Percentiles rank a stretch among this genome's conserved stretches.
phyloP scores from a whole-genome alignment of 2,329 filamentous ascomycete genomes.

The Calycina herbarum region DNA sequence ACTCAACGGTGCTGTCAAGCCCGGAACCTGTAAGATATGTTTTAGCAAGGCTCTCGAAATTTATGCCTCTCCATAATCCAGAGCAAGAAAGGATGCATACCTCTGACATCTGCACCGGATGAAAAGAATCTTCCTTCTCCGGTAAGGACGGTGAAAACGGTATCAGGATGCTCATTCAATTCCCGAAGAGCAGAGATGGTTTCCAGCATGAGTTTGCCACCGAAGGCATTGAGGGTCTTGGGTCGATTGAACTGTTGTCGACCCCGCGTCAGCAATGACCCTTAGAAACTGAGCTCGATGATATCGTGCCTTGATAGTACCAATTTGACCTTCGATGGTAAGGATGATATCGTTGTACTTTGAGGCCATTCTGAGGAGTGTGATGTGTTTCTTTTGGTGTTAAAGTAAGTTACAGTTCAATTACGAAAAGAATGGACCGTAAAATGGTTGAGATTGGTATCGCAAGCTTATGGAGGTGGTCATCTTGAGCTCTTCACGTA shows the following conservation, averaged over 20 bases:
- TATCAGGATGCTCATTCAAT: slow-evolving; percentile 48
- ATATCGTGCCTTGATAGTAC: slow-evolving; percentile 43
- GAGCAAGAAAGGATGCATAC: slow-evolving; percentile 24
- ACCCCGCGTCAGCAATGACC: background rate
- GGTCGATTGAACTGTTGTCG: slow-evolving; percentile 47
- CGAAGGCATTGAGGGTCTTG: slow-evolving; percentile 49
- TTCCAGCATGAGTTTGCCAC: slow-evolving; percentile 46
- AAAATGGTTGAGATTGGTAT: background rate
- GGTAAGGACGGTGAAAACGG: slow-evolving; percentile 51
- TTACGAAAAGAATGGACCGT: too few relatives aligned
- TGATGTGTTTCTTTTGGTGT: too few relatives aligned
- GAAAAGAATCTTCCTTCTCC: slow-evolving; percentile 52
- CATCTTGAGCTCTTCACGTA: background rate
- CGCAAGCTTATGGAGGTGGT: background rate
- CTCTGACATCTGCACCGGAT: slow-evolving; percentile 49
- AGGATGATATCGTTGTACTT: slow-evolving; percentile 44
- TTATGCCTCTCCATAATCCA: background rate
- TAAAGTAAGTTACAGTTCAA: too few relatives aligned
- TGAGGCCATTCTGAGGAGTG: background rate
- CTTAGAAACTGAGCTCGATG: too few relatives aligned
- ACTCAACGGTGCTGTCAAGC: slow-evolving; percentile 15
- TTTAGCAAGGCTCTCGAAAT: slow-evolving; percentile 3
- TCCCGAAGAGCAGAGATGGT: slow-evolving; percentile 45
- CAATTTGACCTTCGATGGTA: slow-evolving; percentile 44
- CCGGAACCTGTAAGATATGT: slow-evolving; percentile 13